Percentiles rank a stretch among this genome's conserved stretches.
These are phyloP conservation scores for Hemisphaericaspora subhashii DNA, from an alignment of 1,139 yeast species.

Conservation along the genomic window DNA sequence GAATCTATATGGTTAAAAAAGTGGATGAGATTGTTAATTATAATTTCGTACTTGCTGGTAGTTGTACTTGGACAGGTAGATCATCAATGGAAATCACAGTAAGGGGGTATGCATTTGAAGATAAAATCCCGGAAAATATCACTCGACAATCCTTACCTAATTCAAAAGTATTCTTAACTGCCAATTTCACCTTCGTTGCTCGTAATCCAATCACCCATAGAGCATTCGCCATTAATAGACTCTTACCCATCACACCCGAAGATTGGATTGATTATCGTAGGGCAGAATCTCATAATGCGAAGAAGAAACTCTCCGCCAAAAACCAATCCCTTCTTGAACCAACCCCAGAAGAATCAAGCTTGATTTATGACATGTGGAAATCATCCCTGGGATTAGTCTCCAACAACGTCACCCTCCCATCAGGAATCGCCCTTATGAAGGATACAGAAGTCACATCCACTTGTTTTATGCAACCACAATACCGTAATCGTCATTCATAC, in stretches of 20 bases:
- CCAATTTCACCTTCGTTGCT: conserved; percentile 93
- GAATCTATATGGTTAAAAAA: conserved; percentile 84
- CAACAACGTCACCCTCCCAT: conserved; percentile 31
- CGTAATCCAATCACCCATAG: conserved; percentile 87
- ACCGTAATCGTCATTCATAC: conserved; percentile 88
- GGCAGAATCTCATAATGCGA: conserved; percentile 87
- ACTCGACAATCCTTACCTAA: conserved; percentile 49
- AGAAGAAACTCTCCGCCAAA: conserved; percentile 75
- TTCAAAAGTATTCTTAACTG: conserved; percentile 65
- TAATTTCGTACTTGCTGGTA: conserved; percentile 81
- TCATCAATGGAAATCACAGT: conserved; percentile 95
- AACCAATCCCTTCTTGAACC: conserved; percentile 66
- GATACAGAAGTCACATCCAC: conserved; percentile 73
- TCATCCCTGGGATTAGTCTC: conserved; percentile 48
- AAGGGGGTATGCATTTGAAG: conserved; percentile 76
- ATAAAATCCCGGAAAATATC: conserved; percentile 38
- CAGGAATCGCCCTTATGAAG: conserved; percentile 61
- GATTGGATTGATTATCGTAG: conserved; percentile 84
- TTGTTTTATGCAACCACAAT: conserved; percentile 92
- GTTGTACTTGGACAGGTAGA: conserved; percentile 91
- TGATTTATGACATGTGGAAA: conserved; percentile 78
- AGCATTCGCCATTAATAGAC: conserved; percentile 79
- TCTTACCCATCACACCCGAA: conserved; percentile 68
- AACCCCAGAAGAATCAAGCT: conserved; percentile 63
- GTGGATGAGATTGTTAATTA: conserved; percentile 75